A percentile compares a stretch with the other conserved stretches of the same genome.
These are phyloP conservation scores for Rhizopus arrhizus DNA, from an alignment of 371 early-diverging fungal genomes.

Conservation along the genomic window DNA sequence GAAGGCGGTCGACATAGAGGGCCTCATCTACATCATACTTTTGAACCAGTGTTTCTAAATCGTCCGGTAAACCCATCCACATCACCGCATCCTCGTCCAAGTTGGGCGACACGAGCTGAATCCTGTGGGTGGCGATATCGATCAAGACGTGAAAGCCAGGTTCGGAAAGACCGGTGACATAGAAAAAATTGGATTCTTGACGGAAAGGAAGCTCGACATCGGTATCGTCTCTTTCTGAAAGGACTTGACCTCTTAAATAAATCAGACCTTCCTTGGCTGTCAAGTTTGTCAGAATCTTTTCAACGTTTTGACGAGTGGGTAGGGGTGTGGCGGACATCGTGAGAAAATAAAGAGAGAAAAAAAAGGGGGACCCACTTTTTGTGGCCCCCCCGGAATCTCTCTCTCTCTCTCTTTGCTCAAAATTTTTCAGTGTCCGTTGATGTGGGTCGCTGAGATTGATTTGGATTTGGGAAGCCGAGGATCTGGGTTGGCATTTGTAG, in stretches of 20 bases:
- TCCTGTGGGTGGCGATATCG: slow-evolving; percentile 64
- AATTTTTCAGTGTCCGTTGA: too few relatives aligned
- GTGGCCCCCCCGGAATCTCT: background rate
- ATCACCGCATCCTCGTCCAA: slow-evolving; percentile 77
- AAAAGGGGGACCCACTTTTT: background rate
- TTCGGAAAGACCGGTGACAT: slow-evolving; percentile 63
- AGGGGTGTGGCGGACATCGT: slow-evolving; percentile 37
- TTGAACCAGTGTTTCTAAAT: slow-evolving; percentile 48
- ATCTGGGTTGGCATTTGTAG: too few relatives aligned
- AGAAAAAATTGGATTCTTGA: slow-evolving; percentile 84
- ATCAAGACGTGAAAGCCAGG: slow-evolving; percentile 76
- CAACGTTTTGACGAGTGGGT: slow-evolving; percentile 67
- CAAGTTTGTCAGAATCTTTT: slow-evolving; percentile 64
- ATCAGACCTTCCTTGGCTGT: slow-evolving; percentile 62
- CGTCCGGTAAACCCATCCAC: slow-evolving; percentile 79
- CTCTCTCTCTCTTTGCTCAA: background rate
- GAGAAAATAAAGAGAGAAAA: slow-evolving; percentile 19
- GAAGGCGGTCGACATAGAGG: slow-evolving; percentile 45
- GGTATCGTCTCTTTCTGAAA: slow-evolving; percentile 70
- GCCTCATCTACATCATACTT: slow-evolving; percentile 71
- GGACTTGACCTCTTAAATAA: slow-evolving; percentile 69
- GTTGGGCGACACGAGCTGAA: slow-evolving; percentile 70
- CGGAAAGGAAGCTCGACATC: slow-evolving; percentile 79
- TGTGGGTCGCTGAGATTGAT: too few relatives aligned
- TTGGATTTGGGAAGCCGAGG: too few relatives aligned